Base-by-base conservation (phyloP, 345 rosid species). In the Eucalyptus marginata region DNA sequence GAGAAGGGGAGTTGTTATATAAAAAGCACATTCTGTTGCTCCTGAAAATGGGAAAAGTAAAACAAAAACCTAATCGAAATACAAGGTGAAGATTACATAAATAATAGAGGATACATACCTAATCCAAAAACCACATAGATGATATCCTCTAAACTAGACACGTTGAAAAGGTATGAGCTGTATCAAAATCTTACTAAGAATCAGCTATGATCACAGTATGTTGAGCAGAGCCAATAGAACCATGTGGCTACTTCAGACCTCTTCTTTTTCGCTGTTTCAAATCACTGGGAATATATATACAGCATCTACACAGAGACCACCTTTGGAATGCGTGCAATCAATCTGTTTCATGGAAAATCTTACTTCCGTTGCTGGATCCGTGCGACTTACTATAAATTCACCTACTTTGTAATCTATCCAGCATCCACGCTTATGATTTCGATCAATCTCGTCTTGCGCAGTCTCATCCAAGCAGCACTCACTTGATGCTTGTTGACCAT, bases 311-410 rank as follows among this genome's bases (percentile, higher is more conserved):
- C 99, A 97, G 87, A 97, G 91, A 88, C 99, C 99, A 6, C 98
- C 99, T 93, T 96, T 96, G 5, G 99, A 97, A 87, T 96, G 99
- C 1, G 99, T 97, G 92, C 99, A 97, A 84, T 96, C 99, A 49
- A 96, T 96, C 96, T 96, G 99, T 92, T 95, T 97, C 98, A 97
- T 93, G 29, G 98, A 96, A 92, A 96, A 97, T 49, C 93, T 92
- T 87, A 97, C 95, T 89, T 96, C 98, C 1, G 95, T 94, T 20
- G 92, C 86, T 20, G 97, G 94, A 86, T 95, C 95, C 14, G 98
- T 90, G 86, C 93, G 91, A 8, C 59, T 92, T 27, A 97, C 99
- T 22, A 90, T 49, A 91, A 96, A 97, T 88, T 97, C 97, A 33
- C 99, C 99, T 25, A 95, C 97, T 88, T 91, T 94, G 90, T 96